Conservation (phyloP, 352 stramenopile genomes). For the Globisporangium echinulatum region DNA sequence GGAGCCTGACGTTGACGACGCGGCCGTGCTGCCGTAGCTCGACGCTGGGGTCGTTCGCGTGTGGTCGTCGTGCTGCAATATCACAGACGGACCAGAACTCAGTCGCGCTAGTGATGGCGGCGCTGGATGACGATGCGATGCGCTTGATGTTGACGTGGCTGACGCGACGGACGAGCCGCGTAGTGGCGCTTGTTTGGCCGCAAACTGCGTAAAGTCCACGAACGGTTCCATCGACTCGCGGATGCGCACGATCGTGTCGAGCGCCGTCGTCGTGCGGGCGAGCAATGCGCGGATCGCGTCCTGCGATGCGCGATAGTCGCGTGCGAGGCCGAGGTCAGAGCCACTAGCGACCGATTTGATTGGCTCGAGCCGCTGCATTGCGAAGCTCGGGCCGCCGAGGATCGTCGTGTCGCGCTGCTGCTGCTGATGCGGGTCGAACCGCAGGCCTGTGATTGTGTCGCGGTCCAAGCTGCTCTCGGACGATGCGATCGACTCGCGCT, state of each 20-base stretch:
- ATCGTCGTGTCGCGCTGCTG: conserved; percentile 15
- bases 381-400: conserved; percentile 9
- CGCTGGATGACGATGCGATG: background rate
- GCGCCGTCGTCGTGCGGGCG: conserved; percentile 51
- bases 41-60: conserved; percentile 23
- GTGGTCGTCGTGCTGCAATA: conserved; percentile 11
- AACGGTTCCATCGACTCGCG: conserved; percentile 78
- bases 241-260: conserved; percentile 82
- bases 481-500: background rate
- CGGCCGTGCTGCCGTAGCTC: conserved; percentile 56
- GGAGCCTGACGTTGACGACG: conserved; percentile 23
- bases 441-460: background rate
- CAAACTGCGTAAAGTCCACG: conserved; percentile 79
- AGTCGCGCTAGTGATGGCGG: conserved; percentile 2
- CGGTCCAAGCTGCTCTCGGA: conserved; percentile 1
- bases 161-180: conserved; percentile 19
- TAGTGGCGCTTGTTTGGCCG: conserved; percentile 21
- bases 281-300: conserved; percentile 74
- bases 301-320: conserved; percentile 39
- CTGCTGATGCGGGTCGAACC: background rate
- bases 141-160: conserved; percentile 12
- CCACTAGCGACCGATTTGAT: conserved; percentile 3
- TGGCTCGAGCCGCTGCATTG: conserved; percentile 12
- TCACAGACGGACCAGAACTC: conserved; percentile 6
- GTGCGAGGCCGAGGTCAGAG: conserved; percentile 11